phyloP scores from a whole-genome alignment of 768 basidiomycete genomes.

The Termitomyces sp. region DNA sequence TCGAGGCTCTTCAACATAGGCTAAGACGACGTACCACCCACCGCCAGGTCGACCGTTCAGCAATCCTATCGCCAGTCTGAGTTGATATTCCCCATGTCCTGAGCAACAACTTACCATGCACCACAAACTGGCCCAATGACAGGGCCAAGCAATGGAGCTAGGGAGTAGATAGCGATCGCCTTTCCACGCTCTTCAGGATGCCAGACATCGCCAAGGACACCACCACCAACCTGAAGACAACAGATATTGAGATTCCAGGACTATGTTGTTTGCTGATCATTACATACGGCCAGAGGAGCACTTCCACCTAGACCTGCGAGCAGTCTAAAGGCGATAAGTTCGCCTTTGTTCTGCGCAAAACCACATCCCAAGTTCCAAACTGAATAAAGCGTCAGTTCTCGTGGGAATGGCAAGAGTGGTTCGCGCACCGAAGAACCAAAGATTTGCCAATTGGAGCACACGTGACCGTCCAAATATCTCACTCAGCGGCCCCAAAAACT shows the following conservation, averaged over 20 bases:
- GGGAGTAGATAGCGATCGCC: conserved; percentile 60
- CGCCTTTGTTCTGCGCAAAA: conserved; percentile 53
- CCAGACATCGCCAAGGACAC: conserved; percentile 64
- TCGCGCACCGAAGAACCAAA: conserved; percentile 57
- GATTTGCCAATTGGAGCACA: conserved; percentile 61
- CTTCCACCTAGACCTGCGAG: conserved; percentile 71
- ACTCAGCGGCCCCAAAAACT: conserved; percentile 59
- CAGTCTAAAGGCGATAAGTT: conserved; percentile 68
- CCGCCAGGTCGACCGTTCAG: conserved; percentile 62
- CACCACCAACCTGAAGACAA: conserved; percentile 50
- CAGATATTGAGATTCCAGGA: neutral
- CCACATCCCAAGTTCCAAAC: conserved; percentile 66
- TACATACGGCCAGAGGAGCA: conserved; percentile 58
- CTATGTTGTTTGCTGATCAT: conserved; percentile 35
- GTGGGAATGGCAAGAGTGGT: neutral
- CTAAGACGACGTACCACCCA: conserved; percentile 52
- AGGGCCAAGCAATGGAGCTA: conserved; percentile 65
- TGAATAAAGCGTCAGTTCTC: neutral
- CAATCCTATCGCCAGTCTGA: conserved; percentile 35
- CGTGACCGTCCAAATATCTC: conserved; percentile 69
- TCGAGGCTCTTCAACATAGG: neutral
- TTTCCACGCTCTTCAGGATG: conserved; percentile 57
- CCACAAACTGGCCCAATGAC: conserved; percentile 62
- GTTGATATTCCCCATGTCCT: neutral
- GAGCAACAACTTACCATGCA: conserved; percentile 40